These are phyloP conservation scores for Canna indica DNA, from an alignment of 176 grass and related monocot species.

Conservation along the genomic window DNA sequence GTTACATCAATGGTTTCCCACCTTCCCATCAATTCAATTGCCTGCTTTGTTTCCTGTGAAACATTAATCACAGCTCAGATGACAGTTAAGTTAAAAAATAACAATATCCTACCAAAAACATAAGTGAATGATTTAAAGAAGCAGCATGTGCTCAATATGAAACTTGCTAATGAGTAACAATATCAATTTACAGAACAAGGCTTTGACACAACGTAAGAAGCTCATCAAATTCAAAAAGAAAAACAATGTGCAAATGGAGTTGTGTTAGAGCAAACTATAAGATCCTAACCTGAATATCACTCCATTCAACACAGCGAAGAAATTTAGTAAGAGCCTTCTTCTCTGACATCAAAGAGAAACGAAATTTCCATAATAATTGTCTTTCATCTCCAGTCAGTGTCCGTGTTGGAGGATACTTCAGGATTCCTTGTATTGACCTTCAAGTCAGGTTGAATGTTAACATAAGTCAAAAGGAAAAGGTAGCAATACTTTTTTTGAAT, in stretches of 20 bases:
- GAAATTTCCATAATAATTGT: conserved; percentile 80
- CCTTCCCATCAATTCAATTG: conserved; percentile 82
- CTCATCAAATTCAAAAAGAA: background rate
- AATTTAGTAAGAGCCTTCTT: conserved; percentile 90
- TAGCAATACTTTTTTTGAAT: background rate
- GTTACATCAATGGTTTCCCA: conserved; percentile 97
- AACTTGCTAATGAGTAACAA: background rate
- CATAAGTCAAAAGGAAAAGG: background rate
- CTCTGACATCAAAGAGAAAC: conserved; percentile 93
- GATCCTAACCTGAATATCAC: conserved; percentile 58
- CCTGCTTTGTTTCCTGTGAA: conserved; percentile 89
- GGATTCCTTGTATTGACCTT: conserved; percentile 66
- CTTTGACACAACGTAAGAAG: background rate
- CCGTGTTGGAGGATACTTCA: conserved; percentile 70
- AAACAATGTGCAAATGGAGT: background rate
- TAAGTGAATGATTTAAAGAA: background rate
- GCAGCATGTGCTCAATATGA: background rate
- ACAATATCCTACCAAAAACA: background rate
- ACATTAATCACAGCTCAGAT: conserved; percentile 2
- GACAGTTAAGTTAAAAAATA: background rate
- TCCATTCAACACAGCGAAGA: conserved; percentile 76
- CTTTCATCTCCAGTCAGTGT: conserved; percentile 66
- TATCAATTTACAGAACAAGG: background rate
- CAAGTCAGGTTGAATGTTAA: background rate
- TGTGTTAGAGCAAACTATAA: background rate